Base-by-base conservation (phyloP, 2,329 filamentous ascomycete species). In the Stenocarpella maydis region DNA sequence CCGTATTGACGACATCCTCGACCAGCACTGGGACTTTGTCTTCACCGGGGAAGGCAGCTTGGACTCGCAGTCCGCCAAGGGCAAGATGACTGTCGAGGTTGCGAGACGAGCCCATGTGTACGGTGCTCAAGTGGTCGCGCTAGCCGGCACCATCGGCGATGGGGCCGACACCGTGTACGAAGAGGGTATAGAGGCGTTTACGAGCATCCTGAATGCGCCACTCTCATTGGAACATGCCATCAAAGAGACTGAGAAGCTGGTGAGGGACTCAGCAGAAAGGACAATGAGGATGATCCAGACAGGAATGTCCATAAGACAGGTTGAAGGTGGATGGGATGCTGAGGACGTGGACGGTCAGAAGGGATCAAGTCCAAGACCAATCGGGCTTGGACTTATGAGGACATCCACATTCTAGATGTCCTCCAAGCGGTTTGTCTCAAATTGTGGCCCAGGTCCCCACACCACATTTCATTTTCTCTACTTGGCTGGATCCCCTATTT, bases 31-130 rank as follows among this genome's bases (percentile, higher is more conserved):
- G 71, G 82, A 87, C 69, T 78, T 87, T 9, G 83, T 86, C 0
- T 78, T 87, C 71, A 87, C 85, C 0, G 85, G 84, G 1, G 85
- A 87, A 73, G 85, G 85, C 0, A 83, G 83, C 12, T 80, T 87
- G 19, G 85, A 87, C 71, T 79, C 81, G 54, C 85, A 87, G 71
- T 86, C 84, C 0, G 81, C 84, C 0, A 77, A 80, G 52, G 85
- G 85, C 2, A 87, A 87, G 74, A 86, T 87, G 71, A 85, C 85
- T 10, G 84, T 81, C 3, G 85, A 87, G 73, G 80, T 87, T 31
- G 85, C 84, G 12, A 77, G 80, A 65, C 79, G 83, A 12, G 85
- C 85, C 3, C 83, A 82, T 73, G 76, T 77, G 64, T 80, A 80
- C 70, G 80, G 80, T 5, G 77, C 84, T 3, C 83, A 84, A 0